phyloP scores from a whole-genome alignment of 768 basidiomycete genomes.

The Russula griseocarnosa region DNA sequence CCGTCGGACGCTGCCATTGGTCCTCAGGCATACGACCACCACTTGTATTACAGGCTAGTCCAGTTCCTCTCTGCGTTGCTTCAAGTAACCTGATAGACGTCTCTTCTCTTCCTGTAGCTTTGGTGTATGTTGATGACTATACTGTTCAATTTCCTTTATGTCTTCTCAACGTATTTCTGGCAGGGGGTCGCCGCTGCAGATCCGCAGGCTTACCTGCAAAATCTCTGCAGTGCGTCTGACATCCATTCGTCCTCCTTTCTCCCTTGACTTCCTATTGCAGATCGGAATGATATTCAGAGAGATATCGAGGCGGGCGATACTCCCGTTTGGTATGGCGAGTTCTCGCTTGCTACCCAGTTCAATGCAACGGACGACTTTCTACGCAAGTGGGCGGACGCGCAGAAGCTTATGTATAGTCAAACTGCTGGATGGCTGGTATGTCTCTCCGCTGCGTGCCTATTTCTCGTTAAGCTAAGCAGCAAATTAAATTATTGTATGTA shows the following conservation, averaged over 20 bases:
- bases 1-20: slow-evolving; percentile 66
- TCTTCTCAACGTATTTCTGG: slow-evolving; percentile 10
- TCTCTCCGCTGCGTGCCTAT: slow-evolving; percentile 8
- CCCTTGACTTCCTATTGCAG: slow-evolving; percentile 35
- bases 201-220: slow-evolving; percentile 58
- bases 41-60: slow-evolving; percentile 69
- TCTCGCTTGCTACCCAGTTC: slow-evolving; percentile 64
- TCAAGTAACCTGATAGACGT: not conserved
- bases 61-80: not conserved
- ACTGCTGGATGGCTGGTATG: slow-evolving; percentile 65
- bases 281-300: slow-evolving; percentile 51
- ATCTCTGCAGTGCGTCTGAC: slow-evolving; percentile 61
- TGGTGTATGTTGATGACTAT: slow-evolving; percentile 42
- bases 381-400: slow-evolving; percentile 67
- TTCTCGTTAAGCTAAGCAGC: not conserved
- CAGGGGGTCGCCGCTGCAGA: slow-evolving; percentile 70
- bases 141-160: not conserved
- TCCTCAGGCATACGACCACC: slow-evolving; percentile 73
- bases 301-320: slow-evolving; percentile 45
- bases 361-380: slow-evolving; percentile 58
- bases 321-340: slow-evolving; percentile 57
- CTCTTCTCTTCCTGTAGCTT: slow-evolving; percentile 40
- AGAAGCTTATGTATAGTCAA: slow-evolving; percentile 60
- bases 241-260: not conserved
- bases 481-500: slow-evolving; percentile 25